Evolutionary conservation across 73 alveolate genomes (phyloP), one percentile per base, ranked within the genome.

Genomic region (Breviolum minutum): DNA sequence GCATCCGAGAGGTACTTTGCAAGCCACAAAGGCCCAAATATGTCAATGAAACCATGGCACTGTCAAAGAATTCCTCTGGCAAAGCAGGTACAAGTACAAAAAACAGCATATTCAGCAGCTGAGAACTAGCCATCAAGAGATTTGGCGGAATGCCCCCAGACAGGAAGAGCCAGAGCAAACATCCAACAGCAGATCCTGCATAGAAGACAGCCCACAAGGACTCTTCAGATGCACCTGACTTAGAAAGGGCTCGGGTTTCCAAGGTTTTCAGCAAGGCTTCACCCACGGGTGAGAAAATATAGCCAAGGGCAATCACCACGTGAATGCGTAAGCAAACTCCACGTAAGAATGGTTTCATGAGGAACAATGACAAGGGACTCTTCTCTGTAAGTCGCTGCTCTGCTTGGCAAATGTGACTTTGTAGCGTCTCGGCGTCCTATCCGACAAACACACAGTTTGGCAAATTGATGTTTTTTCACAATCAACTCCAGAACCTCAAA

Each of bases 341-440:
- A 0, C 96, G 96, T 14, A 89, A 86, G 87, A 89, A 89, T 11
- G 96, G 96, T 62, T 89, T 89, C 96, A 89, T 89, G 87, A 89
- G 66, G 40, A 79, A 89, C 77, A 89, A 30, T 22, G 96, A 89
- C 63, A 89, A 29, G 16, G 96, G 96, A 62, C 96, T 89, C 87
- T 89, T 89, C 87, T 89, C 96, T 29, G 96, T 89, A 61, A 89
- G 66, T 8, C 96, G 96, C 96, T 89, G 96, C 76, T 89, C 96
- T 5, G 96, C 96, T 29, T 89, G 87, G 30, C 96, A 70, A 62
- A 87, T 87, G 96, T 69, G 80, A 29, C 96, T 89, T 86, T 89
- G 96, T 61, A 89, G 54, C 22, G 96, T 89, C 62, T 89, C 96
- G 13, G 96, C 96, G 26, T 89, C 96, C 64, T 89, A 63, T 40